Evolutionary conservation across 1,139 yeast species (phyloP).

Genomic region (Yamadazyma mexicana): DNA sequence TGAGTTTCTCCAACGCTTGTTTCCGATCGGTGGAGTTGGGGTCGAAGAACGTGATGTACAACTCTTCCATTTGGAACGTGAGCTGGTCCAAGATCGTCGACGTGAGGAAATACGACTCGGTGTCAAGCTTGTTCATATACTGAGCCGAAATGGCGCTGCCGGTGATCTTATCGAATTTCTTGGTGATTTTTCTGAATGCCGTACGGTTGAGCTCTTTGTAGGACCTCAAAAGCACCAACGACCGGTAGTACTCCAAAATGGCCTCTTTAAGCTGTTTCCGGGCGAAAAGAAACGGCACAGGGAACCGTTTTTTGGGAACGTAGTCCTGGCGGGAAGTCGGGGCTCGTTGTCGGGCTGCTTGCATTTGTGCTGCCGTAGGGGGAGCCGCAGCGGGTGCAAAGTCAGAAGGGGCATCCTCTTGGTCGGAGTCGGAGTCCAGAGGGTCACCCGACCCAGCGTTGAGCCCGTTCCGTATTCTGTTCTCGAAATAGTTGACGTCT

Average conservation of each 20-base stretch:
- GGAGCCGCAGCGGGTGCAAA: neutral
- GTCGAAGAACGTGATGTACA: slow-evolving; percentile 68
- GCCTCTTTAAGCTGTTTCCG: slow-evolving; percentile 76
- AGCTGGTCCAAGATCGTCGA: slow-evolving; percentile 69
- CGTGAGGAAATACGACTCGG: slow-evolving; percentile 55
- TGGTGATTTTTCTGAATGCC: slow-evolving; percentile 84
- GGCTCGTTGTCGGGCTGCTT: no score
- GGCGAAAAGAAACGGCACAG: slow-evolving; percentile 72
- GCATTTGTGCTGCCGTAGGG: neutral
- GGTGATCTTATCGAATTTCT: slow-evolving; percentile 82
- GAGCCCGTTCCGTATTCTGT: slow-evolving; percentile 42
- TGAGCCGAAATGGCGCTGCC: slow-evolving; percentile 44
- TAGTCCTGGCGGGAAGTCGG: slow-evolving; percentile 17
- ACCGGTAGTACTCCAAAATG: slow-evolving; percentile 74
- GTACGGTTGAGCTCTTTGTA: slow-evolving; percentile 79
- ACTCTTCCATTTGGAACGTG: slow-evolving; percentile 61
- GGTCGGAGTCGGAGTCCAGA: neutral
- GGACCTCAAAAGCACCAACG: slow-evolving; percentile 74
- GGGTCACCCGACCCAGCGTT: slow-evolving; percentile 10
- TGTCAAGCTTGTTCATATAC: slow-evolving; percentile 63
- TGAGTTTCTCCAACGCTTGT: slow-evolving; percentile 70
- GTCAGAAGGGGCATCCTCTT: neutral
- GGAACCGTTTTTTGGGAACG: slow-evolving; percentile 27
- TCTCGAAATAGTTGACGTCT: slow-evolving; percentile 40
- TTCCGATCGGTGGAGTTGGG: slow-evolving; percentile 64